Base-by-base conservation (phyloP, 2,329 filamentous ascomycete genomes). In the Oidium heveae region DNA sequence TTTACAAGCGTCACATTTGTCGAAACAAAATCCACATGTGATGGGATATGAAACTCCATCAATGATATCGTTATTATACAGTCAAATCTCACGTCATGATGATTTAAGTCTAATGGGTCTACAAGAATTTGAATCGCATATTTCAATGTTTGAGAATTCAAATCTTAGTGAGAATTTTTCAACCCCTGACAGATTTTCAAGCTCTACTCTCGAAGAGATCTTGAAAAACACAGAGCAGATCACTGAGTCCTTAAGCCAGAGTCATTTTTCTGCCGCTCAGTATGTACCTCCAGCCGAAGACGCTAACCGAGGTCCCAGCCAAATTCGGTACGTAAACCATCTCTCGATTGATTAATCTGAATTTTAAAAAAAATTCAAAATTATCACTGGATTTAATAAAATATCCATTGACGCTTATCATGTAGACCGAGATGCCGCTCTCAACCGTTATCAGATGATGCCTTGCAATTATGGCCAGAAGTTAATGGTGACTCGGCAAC, bases 401-500 rank as follows among this genome's bases (percentile, higher is more conserved):
- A 13, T 54, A 46, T 39, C 34, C 16, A 55, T 63, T 65, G 55
- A 64, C 56, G 37, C 52, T 53, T 54, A 51, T 22, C 52, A 32
- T 58, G 32, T 58, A 65, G 63, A 59, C 52, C 58, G 53, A 59
- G 58, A 47, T 58, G 55, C 36, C 55, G 54, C 54, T 52, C 54
- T 32, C 61, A 63, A 41, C 56, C 57, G 41, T 46, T 57, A 37
- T 59, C 58, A 51, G 56, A 61, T 61, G 58, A 58, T 56, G 61
- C 58, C 46, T 24, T 58, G 56, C 59, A 63, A 60, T 59, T 64
- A 37, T 63, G 62, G 58, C 57, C 62, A 55, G 62, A 65, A 58
- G 64, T 62, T 54, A 63, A 59, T 57, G 63, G 62, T 60, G 68
- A 63, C 43, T 75, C 73, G 37, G 68, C 74, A 58, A 68, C 69